Base-by-base conservation (phyloP, 106 monocot species). In the Dioscorea dumetorum region DNA sequence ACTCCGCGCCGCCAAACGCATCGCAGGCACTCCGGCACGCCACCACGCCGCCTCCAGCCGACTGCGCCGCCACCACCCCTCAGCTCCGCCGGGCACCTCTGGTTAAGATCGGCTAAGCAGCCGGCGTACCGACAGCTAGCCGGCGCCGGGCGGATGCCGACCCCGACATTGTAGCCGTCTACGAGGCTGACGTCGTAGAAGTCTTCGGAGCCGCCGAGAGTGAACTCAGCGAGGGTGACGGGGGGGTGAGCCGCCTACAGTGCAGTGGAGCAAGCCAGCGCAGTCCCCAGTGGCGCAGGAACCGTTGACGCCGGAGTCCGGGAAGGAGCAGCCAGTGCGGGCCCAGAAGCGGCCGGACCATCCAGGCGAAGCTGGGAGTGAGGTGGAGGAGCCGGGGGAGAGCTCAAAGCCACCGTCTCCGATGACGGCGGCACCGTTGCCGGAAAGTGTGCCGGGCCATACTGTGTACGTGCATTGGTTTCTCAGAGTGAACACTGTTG, bases 291-390 rank as follows among this genome's bases (percentile, higher is more conserved):
- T 86, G 48, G 63, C 56, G 73, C 85, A 90, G 18, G 34, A 65
- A 14, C 72, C 77, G 63, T 11, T 21, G 63, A 61, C 12, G 16
- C 67, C 67, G 48, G 77, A 48, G 31, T 66, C 24, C 23, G 51
- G 22, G 71, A 86, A 78, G 61, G 60, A 56, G 76, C 90, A 90
- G 57, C 62, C 67, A 6, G 90, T 90, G 22, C 90, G 85, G 23
- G 83, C 90, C 90, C 90, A 90, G 64, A 90, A 78, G 31, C 90
- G 80, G 67, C 90, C 90, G 8, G 85, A 85, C 90, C 90, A 90
- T 20, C 90, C 90, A 1, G 68, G 58, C 1, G 85, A 80, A 22
- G 83, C 90, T 0, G 76, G n/a, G 69, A 90, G 61, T 65, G 85
- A 66, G 73, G 54, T 33, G 79, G 68, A 62, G 64, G 67, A 69